These are phyloP conservation scores for Aspergillus indologenus DNA, from an alignment of 495 filamentous ascomycete species.

Conservation along the genomic window DNA sequence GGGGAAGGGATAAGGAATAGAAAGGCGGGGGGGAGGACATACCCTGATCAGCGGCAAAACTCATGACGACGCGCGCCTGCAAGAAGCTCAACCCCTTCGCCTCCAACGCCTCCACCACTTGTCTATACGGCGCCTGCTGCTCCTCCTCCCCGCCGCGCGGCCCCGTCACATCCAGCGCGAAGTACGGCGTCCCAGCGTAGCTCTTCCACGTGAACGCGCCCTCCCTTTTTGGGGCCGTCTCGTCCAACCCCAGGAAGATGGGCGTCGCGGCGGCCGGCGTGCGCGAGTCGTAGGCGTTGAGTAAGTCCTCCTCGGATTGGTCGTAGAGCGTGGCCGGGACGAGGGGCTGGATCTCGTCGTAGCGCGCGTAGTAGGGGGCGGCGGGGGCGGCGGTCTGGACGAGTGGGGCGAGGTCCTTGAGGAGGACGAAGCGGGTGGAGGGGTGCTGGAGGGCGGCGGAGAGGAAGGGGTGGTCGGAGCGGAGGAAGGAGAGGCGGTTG, in stretches of 20 bases:
- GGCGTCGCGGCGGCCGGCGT: slow-evolving; percentile 62
- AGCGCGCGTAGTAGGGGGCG: slow-evolving; percentile 58
- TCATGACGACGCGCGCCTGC: slow-evolving; percentile 55
- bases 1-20: not conserved
- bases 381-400: slow-evolving; percentile 52
- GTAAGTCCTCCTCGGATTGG: slow-evolving; percentile 66
- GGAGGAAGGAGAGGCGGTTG: slow-evolving; percentile 83
- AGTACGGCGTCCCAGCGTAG: slow-evolving; percentile 77
- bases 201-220: slow-evolving; percentile 48
- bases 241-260: slow-evolving; percentile 86
- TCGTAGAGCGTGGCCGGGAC: slow-evolving; percentile 69
- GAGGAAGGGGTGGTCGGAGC: slow-evolving; percentile 75
- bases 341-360: slow-evolving; percentile 63
- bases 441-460: slow-evolving; percentile 70
- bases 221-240: slow-evolving; percentile 49
- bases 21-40: slow-evolving; percentile 11
- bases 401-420: slow-evolving; percentile 77
- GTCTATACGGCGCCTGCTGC: slow-evolving; percentile 43
- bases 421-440: slow-evolving; percentile 66
- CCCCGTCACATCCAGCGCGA: slow-evolving; percentile 87
- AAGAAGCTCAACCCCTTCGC: slow-evolving; percentile 58
- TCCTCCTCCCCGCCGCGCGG: slow-evolving; percentile 56
- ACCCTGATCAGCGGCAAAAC: slow-evolving; percentile 60
- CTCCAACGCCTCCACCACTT: slow-evolving; percentile 55
- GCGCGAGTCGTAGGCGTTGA: slow-evolving; percentile 71